Evolutionary conservation across 2,329 filamentous ascomycete species (phyloP).

Genomic region (Paecilomyces fulvus): DNA sequence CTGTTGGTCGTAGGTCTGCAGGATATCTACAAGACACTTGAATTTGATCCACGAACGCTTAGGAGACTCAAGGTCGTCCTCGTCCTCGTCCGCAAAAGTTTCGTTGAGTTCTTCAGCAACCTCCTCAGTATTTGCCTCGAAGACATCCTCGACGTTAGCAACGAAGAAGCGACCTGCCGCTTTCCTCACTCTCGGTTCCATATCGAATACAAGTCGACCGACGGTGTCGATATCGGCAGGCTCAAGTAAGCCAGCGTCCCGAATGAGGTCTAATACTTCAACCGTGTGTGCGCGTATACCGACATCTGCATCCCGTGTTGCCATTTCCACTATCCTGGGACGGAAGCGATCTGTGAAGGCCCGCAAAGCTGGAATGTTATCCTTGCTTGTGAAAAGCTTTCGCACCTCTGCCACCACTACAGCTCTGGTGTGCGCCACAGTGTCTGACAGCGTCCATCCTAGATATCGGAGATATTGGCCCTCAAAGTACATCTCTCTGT

Average conservation of each 20-base stretch:
- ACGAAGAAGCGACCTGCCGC: slow-evolving; percentile 86
- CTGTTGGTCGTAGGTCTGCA: slow-evolving; percentile 71
- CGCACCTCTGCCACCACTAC: slow-evolving; percentile 79
- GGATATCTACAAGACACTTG: slow-evolving; percentile 78
- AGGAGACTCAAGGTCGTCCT: slow-evolving; percentile 63
- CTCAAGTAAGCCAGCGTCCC: slow-evolving; percentile 77
- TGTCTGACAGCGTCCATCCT: slow-evolving; percentile 90
- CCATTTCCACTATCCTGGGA: slow-evolving; percentile 82
- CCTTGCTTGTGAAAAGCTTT: slow-evolving; percentile 69
- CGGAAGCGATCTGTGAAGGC: slow-evolving; percentile 93
- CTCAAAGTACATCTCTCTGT: slow-evolving; percentile 84
- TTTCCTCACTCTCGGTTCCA: slow-evolving; percentile 74
- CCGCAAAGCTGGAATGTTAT: slow-evolving; percentile 66
- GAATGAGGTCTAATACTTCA: slow-evolving; percentile 70
- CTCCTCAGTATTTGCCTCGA: slow-evolving; percentile 71
- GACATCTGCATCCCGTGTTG: slow-evolving; percentile 72
- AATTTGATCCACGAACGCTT: slow-evolving; percentile 80
- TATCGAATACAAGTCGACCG: slow-evolving; percentile 81
- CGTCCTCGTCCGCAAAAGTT: slow-evolving; percentile 63
- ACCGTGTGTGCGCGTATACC: slow-evolving; percentile 73
- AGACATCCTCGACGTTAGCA: slow-evolving; percentile 73
- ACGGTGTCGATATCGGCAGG: slow-evolving; percentile 85
- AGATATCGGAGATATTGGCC: slow-evolving; percentile 85
- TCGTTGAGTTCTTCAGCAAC: slow-evolving; percentile 76
- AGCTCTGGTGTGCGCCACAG: slow-evolving; percentile 62